These are phyloP conservation scores for Fraxinus platypoda DNA, from an alignment of 305 asterid species.

Conservation along the genomic window DNA sequence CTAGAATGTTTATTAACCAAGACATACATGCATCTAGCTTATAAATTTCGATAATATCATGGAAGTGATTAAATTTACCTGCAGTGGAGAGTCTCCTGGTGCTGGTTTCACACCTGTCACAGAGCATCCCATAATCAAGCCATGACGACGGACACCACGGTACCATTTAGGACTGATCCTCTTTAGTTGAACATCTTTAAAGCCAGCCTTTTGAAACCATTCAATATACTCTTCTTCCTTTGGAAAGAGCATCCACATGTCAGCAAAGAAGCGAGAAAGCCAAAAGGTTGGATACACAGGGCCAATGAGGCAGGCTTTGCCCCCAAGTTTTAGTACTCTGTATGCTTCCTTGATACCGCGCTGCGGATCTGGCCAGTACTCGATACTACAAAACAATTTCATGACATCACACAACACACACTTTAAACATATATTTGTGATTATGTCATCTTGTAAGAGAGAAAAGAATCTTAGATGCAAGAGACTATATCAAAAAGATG, in stretches of 20 bases:
- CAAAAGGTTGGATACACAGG: conserved; percentile 90
- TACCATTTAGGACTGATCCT: conserved; percentile 97
- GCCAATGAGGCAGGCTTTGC: conserved; percentile 89
- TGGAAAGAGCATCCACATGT: conserved; percentile 96
- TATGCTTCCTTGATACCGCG: conserved; percentile 96
- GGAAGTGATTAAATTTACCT: conserved; percentile 41
- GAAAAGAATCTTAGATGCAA: background rate
- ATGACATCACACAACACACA: background rate
- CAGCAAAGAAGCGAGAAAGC: conserved; percentile 91
- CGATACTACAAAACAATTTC: conserved; percentile 49
- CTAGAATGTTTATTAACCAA: background rate
- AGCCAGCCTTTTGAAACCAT: conserved; percentile 89
- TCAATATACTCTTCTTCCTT: conserved; percentile 95
- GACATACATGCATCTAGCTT: background rate
- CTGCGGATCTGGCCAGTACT: conserved; percentile 99
- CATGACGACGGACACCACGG: conserved; percentile 89
- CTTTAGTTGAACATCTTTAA: conserved; percentile 75
- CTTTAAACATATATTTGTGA: background rate
- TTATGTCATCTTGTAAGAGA: background rate
- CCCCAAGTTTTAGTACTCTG: conserved; percentile 76
- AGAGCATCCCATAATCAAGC: conserved; percentile 98
- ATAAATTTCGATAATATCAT: background rate
- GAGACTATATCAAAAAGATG: background rate
- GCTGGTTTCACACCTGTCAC: conserved; percentile 78
- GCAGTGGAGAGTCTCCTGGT: conserved; percentile 85